Base-by-base conservation (phyloP, 495 filamentous ascomycete genomes). In the Ascobolus immersus region DNA sequence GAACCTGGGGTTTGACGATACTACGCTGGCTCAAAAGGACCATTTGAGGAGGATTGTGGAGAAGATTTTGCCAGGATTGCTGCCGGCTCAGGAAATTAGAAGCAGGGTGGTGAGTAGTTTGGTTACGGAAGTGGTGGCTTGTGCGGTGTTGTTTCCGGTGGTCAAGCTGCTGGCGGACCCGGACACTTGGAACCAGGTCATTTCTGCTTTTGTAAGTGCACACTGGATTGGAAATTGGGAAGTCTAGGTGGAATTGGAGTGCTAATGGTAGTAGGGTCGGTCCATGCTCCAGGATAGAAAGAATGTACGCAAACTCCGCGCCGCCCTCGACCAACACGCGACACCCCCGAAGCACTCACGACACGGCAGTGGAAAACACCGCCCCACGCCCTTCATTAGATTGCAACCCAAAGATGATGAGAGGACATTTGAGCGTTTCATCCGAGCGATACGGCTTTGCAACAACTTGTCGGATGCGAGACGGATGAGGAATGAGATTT, bases 101-200 rank as follows among this genome's bases (percentile, higher is more conserved):
- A 93, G 84, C 43, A 62, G 75, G 21, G 67, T 75, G 31, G 81
- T 91, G 8, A 63, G 62, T 13, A 73, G 77, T 9, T 52, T 99
- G 23, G 61, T 91, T 20, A 69, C 72, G 40, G 89, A 99, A 55
- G 69, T 94, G 37, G 65, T 90, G 4, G 60, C 71, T 10, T 81
- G 78, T 46, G 71, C 73, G 25, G 67, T 84, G 31, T 54, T 84
- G 33, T 67, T 63, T 21, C 76, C 78, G 3, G 54, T 73, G 18
- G 56, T 82, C 51, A 62, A 69, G 41, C 56, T 77, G 44, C 47
- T 86, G 19, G 59, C 77, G 12, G 86, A 94, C 39, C 82, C 89
- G 7, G 89, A 99, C 58, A 82, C 74, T 2, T 93, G 86, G 86
- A 94, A 94, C 49, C 80, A 90, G 45, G 44, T 89, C 40, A 76